Percentiles rank a stretch among this genome's conserved stretches.
These are phyloP conservation scores for Botryotinia convoluta DNA, from an alignment of 2,329 filamentous ascomycete species.

Conservation along the genomic window DNA sequence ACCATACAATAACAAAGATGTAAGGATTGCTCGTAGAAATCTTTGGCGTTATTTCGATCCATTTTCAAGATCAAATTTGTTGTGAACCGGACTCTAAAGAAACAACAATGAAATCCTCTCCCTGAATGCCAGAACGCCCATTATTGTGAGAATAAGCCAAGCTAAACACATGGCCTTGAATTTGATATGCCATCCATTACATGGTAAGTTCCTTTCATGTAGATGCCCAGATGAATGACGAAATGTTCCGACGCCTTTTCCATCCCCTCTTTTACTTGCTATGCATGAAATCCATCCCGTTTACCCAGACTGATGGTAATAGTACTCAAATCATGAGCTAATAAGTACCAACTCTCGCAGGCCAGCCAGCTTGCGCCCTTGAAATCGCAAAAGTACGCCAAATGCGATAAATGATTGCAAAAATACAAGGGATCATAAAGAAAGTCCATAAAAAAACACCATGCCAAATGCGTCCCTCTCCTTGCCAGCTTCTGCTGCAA, in stretches of 20 bases:
- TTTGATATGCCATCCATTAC: slow-evolving; percentile 18
- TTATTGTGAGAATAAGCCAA: slow-evolving; percentile 22
- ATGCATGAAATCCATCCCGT: slow-evolving; percentile 32
- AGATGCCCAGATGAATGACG: slow-evolving; percentile 27
- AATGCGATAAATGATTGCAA: slow-evolving; percentile 34
- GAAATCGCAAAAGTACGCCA: slow-evolving; percentile 31
- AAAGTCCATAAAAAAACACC: slow-evolving; percentile 29
- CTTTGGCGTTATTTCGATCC: neutral
- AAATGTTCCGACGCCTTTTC: slow-evolving; percentile 34
- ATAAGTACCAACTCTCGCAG: slow-evolving; percentile 26
- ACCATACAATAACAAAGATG: neutral
- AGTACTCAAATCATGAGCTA: slow-evolving; percentile 29
- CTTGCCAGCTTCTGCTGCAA: slow-evolving; percentile 34
- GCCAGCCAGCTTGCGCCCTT: slow-evolving; percentile 36
- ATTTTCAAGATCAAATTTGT: neutral
- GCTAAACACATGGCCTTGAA: slow-evolving; percentile 21
- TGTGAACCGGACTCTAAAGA: slow-evolving; percentile 18
- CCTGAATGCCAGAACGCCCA: slow-evolving; percentile 23
- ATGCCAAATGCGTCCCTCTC: slow-evolving; percentile 33
- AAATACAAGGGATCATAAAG: slow-evolving; percentile 24
- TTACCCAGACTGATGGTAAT: slow-evolving; percentile 26
- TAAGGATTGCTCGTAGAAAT: slow-evolving; percentile 14
- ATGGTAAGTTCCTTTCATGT: slow-evolving; percentile 21
- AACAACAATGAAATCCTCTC: slow-evolving; percentile 13
- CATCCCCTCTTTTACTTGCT: slow-evolving; percentile 32